Base-by-base conservation (phyloP, 163 green algal species). In the Chlamydomonas reinhardtii region DNA sequence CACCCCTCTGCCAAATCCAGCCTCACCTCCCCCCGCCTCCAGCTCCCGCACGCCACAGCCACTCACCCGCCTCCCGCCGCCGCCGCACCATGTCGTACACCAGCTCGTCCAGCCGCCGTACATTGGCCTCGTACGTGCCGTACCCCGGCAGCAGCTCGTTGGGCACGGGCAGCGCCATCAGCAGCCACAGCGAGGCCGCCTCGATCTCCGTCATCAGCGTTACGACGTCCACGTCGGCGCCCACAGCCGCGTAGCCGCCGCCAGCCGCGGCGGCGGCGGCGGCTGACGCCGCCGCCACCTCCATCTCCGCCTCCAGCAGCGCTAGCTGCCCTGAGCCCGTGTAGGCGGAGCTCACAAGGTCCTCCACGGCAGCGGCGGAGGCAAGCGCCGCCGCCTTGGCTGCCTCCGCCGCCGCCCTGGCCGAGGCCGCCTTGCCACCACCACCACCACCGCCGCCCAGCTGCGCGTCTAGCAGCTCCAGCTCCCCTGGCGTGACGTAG, bases 51-150 rank as follows among this genome's bases (percentile, higher is more conserved):
- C n/a, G n/a, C n/a, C n/a, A 32, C 29, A 4, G 4, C 27, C 64
- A 19, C 64, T 17, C 64, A 81, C 74, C 74, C 4, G 34, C 17
- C 56, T 72, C n/a, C 34, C 74, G 32, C 24, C 74, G 56, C 56
- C 32, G 25, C 56, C 54, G 74, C 17, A 84, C 66, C 15, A 84
- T 62, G 65, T n/a, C 61, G 64, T 84, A 84, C 64, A 84, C 65
- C n/a, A 76, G n/a, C 29, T 76, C 19, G 39, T 76, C 39, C 64
- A 84, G 65, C 65, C 14, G 11, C 9, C 9, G n/a, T 6, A 65
- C 54, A 6, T 39, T 48, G 20, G 65, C 65, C 65, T 76, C 25
- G 43, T 84, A 84, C 29, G 14, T 35, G 65, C 35, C 77, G 77
- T 84, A 84, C 65, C 65, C 65, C 3, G 77, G 77, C 77, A 84